Evolutionary conservation across 1,139 yeast species (phyloP), one percentile per base, ranked within the genome.

Genomic region (Nadsonia commutata): DNA sequence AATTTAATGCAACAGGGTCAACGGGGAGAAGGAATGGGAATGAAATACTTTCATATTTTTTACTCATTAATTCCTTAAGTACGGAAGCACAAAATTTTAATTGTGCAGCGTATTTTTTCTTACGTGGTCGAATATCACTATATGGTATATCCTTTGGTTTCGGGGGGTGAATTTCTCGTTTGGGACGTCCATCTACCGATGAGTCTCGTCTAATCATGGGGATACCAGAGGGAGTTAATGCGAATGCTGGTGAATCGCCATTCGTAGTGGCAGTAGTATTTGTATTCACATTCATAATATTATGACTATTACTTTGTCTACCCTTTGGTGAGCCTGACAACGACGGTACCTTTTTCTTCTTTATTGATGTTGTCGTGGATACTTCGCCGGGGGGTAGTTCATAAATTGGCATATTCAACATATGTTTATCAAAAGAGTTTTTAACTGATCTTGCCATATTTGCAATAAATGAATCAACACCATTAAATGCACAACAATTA

Each of bases 81-180:
- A 90, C 77, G 57, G 76, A 83, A 52, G 77, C 81, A 57, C 95
- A 84, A 63, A 80, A 93, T 56, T 90, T 72, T 57, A 90, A 72
- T 61, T 90, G 97, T 13, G 90, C 81, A 39, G 93, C 94, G 60
- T 71, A 79, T 68, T 85, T 90, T 73, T 90, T 88, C 63, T 85
- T 83, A 51, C 94, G 76, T 41, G 97, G 98, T 58, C 93, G 76
- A 45, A 56, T 52, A 56, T 85, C 95, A 27, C 62, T 60, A 56
- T 85, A 85, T 2, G 95, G 94, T 59, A 88, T 74, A 59, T 90
- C 97, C 58, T 85, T 85, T 17, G 95, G 83, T 56, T 83, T 81
- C 44, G 98, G 98, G 2, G 98, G 98, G 58, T 88, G 96, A 42
- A 90, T 85, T 54, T 86, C 94, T 53, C 99, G 76, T 65, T 88